phyloP scores from a whole-genome alignment of 2,329 filamentous ascomycete genomes.

The Drechslerella stenobrocha region DNA sequence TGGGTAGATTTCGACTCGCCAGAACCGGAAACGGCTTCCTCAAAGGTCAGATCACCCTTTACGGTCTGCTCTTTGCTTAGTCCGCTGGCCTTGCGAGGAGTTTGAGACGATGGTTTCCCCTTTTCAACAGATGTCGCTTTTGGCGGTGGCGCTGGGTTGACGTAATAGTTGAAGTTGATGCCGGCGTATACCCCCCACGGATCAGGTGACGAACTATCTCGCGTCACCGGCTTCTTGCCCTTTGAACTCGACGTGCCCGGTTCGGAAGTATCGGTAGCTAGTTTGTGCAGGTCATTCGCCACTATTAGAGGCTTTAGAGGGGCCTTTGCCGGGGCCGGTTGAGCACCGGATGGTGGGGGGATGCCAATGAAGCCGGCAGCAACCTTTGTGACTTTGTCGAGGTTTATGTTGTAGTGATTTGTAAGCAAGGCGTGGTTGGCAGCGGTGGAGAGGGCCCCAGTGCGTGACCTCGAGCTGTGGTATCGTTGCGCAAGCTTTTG shows the following conservation, averaged over 20 bases:
- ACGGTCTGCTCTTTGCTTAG: conserved; percentile 52
- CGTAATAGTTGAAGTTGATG: conserved; percentile 78
- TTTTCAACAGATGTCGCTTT: conserved; percentile 54
- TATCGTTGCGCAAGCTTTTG: conserved; percentile 90
- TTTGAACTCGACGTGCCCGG: conserved; percentile 54
- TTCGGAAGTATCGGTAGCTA: conserved; percentile 65
- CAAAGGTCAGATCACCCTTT: conserved; percentile 56
- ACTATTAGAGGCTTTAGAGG: conserved; percentile 64
- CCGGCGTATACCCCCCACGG: conserved; percentile 79
- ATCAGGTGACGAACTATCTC: conserved; percentile 49
- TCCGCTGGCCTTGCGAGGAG: conserved; percentile 46
- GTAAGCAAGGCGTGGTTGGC: conserved; percentile 74
- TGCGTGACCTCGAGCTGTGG: conserved; percentile 80
- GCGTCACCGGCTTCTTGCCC: conserved; percentile 54
- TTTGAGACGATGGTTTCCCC: conserved; percentile 49
- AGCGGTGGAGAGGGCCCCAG: conserved; percentile 65
- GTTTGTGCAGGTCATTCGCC: conserved; percentile 79
- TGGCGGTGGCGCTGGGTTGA: conserved; percentile 52
- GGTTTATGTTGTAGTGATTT: conserved; percentile 79
- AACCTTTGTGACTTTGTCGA: conserved; percentile 81
- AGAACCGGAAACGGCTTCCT: conserved; percentile 57
- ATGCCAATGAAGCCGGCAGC: conserved; percentile 78
- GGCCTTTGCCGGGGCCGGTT: conserved; percentile 50
- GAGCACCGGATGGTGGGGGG: conserved; percentile 28
- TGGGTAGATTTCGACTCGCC: conserved; percentile 61